Conservation (phyloP, 140 eudicot species). For the Stevia rebaudiana region DNA sequence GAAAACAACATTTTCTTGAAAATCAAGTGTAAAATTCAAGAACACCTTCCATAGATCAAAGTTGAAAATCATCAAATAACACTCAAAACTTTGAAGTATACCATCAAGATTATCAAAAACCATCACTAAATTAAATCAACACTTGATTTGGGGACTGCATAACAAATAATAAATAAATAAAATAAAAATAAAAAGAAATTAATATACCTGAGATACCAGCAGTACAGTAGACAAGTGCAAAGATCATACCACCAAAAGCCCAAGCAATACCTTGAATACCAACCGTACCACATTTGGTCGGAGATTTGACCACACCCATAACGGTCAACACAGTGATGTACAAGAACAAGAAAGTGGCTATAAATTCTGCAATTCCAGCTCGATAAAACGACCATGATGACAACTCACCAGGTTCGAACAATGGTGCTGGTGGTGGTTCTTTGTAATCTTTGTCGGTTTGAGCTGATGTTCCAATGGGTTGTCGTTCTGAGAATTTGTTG, state of each 20-base stretch:
- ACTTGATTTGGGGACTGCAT: neutral
- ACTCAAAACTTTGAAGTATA: neutral
- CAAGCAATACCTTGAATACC: constrained; percentile 98
- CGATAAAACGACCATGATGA: constrained; percentile 86
- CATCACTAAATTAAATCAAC: neutral
- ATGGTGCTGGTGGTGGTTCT: constrained; percentile 89
- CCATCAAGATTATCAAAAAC: constrained; percentile 1
- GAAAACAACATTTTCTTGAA: constrained; percentile 14
- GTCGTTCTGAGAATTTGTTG: constrained; percentile 71
- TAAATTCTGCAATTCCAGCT: constrained; percentile 90
- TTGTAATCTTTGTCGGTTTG: constrained; percentile 83
- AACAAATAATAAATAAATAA: neutral
- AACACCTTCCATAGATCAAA: neutral
- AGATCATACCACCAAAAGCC: constrained; percentile 99
- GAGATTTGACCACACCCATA: constrained; percentile 59
- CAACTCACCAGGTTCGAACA: constrained; percentile 87
- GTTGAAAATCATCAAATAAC: neutral
- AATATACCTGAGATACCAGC: constrained; percentile 90
- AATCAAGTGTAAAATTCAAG: constrained; percentile 6
- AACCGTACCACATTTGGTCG: constrained; percentile 73
- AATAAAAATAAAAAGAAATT: neutral
- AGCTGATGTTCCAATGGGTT: constrained; percentile 86
- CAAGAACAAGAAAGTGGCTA: constrained; percentile 88
- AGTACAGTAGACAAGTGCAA: constrained; percentile 93
- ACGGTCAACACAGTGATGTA: constrained; percentile 83